Evolutionary conservation across 2,329 filamentous ascomycete genomes (phyloP).

Genomic region (Cercospora zeina): DNA sequence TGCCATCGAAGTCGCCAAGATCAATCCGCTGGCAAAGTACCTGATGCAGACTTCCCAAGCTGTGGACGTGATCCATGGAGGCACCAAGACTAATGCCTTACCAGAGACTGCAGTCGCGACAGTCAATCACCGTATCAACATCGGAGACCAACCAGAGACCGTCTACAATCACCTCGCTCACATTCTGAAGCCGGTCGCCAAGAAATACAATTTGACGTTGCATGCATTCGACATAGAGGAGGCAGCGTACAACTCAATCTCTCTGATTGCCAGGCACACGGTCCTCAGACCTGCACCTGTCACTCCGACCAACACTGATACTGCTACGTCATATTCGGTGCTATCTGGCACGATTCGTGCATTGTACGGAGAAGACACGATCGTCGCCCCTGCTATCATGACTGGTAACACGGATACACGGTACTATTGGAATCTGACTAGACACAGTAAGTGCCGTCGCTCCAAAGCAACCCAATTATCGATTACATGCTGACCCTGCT

Average conservation of each 20-base stretch:
- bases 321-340: conserved; percentile 37
- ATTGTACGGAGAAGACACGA: conserved; percentile 46
- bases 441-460: conserved; percentile 32
- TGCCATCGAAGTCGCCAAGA: conserved; percentile 42
- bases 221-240: conserved; percentile 50
- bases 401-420: conserved; percentile 42
- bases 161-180: conserved; percentile 51
- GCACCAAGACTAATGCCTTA: conserved; percentile 60
- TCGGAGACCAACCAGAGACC: conserved; percentile 53
- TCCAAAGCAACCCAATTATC: background rate
- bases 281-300: conserved; percentile 40
- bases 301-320: conserved; percentile 42
- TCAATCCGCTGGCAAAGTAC: conserved; percentile 50
- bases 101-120: conserved; percentile 56
- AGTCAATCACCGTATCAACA: conserved; percentile 60
- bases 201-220: conserved; percentile 53
- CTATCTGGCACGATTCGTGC: conserved; percentile 49
- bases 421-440: conserved; percentile 41
- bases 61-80: conserved; percentile 56
- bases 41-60: conserved; percentile 60
- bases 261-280: conserved; percentile 32
- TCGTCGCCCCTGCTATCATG: conserved; percentile 42
- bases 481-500: background rate
- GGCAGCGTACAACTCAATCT: conserved; percentile 39
- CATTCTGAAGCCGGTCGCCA: conserved; percentile 51